phyloP scores from a whole-genome alignment of 495 filamentous ascomycete species.

The Tetracladium marchalianum region DNA sequence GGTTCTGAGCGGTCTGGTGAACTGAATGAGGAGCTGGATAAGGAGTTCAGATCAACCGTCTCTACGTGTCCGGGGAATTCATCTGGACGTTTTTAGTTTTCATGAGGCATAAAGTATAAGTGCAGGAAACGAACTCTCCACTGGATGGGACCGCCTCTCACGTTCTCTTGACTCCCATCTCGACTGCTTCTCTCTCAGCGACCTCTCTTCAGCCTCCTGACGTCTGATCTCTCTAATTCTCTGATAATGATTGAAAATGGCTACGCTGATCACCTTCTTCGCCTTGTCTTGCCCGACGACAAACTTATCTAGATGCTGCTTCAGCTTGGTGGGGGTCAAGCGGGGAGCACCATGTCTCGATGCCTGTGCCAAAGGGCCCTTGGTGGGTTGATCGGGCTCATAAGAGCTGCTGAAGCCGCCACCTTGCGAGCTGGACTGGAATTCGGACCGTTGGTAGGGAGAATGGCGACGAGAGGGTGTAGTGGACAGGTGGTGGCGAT shows the following conservation, averaged over 20 bases:
- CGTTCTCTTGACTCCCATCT: conserved; percentile 28
- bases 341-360: conserved; percentile 54
- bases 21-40: conserved; percentile 13
- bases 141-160: conserved; percentile 12
- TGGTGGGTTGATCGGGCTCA: conserved; percentile 52
- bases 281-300: conserved; percentile 93
- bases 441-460: conserved; percentile 55
- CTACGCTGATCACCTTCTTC: conserved; percentile 89
- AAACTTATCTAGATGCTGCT: conserved; percentile 87
- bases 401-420: conserved; percentile 67
- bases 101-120: conserved; percentile 4
- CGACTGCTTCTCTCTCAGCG: conserved; percentile 30
- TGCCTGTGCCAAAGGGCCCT: conserved; percentile 45
- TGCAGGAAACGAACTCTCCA: conserved; percentile 13
- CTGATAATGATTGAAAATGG: conserved; percentile 97
- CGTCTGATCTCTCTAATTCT: conserved; percentile 68
- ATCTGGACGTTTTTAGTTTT: conserved; percentile 39
- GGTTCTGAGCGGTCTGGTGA: conserved; percentile 10
- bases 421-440: conserved; percentile 27
- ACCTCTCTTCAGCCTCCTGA: conserved; percentile 56
- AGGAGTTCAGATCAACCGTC: conserved; percentile 33
- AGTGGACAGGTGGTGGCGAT: conserved; percentile 7
- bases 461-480: conserved; percentile 17
- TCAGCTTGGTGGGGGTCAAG: conserved; percentile 74
- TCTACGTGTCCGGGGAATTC: conserved; percentile 69